Conservation (phyloP, 202 grass and related monocot species). For the Eragrostis tef region DNA sequence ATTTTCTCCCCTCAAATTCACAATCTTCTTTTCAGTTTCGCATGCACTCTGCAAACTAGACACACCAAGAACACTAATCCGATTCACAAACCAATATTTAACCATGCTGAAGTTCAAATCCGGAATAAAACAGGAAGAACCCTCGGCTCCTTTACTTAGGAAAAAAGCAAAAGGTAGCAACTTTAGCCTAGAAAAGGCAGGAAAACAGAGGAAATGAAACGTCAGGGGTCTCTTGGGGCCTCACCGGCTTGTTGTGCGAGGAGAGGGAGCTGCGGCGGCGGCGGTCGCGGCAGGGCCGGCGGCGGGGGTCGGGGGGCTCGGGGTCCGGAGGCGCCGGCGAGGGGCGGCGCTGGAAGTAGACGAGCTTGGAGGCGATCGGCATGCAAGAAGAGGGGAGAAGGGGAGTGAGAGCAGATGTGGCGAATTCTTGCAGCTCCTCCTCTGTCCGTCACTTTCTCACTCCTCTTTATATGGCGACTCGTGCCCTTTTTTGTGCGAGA, state of each 20-base stretch:
- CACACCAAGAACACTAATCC: not conserved
- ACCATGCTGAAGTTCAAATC: not conserved
- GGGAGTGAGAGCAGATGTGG: not conserved
- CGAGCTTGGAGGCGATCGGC: constrained; percentile 70
- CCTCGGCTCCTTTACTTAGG: not conserved
- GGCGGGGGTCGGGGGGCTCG: not conserved
- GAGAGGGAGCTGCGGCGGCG: constrained; percentile 34
- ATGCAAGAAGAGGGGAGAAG: constrained; percentile 9
- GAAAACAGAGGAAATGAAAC: not conserved
- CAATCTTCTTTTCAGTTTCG: not conserved
- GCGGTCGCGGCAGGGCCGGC: not conserved
- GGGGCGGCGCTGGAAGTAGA: constrained; percentile 67
- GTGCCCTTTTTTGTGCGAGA: too few species aligned
- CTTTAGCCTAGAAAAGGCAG: not conserved
- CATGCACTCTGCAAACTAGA: not conserved
- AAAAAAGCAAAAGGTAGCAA: not conserved
- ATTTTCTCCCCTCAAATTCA: not conserved
- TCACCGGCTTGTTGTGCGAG: constrained; percentile 46
- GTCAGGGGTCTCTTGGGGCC: not conserved
- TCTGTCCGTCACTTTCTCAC: not conserved
- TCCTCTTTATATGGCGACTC: not conserved
- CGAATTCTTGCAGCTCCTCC: constrained; percentile 34
- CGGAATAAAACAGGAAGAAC: not conserved
- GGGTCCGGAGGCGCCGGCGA: constrained; percentile 44
- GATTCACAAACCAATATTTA: not conserved